phyloP scores from a whole-genome alignment of 2,329 filamentous ascomycete species.

The Aaosphaeria arxii region DNA sequence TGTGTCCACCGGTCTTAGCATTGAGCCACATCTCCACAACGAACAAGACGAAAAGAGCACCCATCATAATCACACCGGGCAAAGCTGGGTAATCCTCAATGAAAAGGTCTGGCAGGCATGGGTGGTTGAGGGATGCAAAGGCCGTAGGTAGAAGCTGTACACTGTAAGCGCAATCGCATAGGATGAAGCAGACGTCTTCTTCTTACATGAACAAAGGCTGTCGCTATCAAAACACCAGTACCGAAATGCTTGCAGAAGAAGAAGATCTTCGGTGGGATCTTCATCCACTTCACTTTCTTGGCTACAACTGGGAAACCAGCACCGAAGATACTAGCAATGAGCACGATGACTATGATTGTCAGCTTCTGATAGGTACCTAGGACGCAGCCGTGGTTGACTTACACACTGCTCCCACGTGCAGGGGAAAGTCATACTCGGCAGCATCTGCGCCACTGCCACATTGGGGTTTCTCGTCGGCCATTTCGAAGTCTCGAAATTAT shows the following conservation, averaged over 20 bases:
- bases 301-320: slow-evolving; percentile 39
- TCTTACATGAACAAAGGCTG: slow-evolving; percentile 70
- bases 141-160: slow-evolving; percentile 56
- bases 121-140: slow-evolving; percentile 47
- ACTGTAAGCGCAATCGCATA: slow-evolving; percentile 6
- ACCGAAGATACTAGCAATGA: slow-evolving; percentile 34
- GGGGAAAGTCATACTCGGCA: slow-evolving; percentile 33
- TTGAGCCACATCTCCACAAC: slow-evolving; percentile 62
- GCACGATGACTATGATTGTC: slow-evolving; percentile 32
- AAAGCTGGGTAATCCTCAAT: slow-evolving; percentile 59
- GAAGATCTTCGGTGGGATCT: slow-evolving; percentile 56
- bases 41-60: slow-evolving; percentile 59
- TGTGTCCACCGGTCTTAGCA: slow-evolving; percentile 57
- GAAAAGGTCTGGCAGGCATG: slow-evolving; percentile 59
- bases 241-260: slow-evolving; percentile 62
- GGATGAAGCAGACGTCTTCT: background rate
- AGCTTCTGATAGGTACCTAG: slow-evolving; percentile 4
- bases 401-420: slow-evolving; percentile 40
- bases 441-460: slow-evolving; percentile 29
- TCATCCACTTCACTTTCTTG: slow-evolving; percentile 56
- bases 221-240: slow-evolving; percentile 82
- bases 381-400: slow-evolving; percentile 11
- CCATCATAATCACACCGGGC: slow-evolving; percentile 66
- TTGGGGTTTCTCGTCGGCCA: slow-evolving; percentile 29
- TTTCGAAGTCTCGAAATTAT: slow-evolving; percentile 12